Evolutionary conservation across 2,329 filamentous ascomycete species (phyloP).

Genomic region (Cladobotryum mycophilum): DNA sequence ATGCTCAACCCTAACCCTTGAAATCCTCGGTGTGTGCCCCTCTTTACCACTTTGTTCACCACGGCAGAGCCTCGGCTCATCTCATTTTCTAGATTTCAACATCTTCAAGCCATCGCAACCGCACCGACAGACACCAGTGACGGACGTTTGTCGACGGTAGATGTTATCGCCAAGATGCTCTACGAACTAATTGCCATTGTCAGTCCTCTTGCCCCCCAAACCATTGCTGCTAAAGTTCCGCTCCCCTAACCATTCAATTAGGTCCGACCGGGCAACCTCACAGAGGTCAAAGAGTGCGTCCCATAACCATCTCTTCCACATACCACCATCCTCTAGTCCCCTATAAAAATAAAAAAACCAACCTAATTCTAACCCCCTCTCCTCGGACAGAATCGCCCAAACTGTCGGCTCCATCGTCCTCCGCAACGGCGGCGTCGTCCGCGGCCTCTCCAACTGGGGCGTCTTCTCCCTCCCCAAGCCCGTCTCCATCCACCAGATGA

Average conservation of each 20-base stretch:
- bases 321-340: not conserved
- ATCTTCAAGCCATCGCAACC: slow-evolving; percentile 2
- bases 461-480: slow-evolving; percentile 79
- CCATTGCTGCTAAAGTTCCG: not conserved
- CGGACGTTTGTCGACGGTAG: not conserved
- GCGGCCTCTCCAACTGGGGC: slow-evolving; percentile 93
- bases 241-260: slow-evolving; percentile 32
- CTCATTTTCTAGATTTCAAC: slow-evolving; percentile 20
- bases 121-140: no score
- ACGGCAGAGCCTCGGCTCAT: slow-evolving; percentile 26
- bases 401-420: slow-evolving; percentile 80
- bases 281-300: slow-evolving; percentile 90
- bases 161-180: slow-evolving; percentile 59
- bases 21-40: not conserved
- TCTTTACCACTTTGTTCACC: slow-evolving; percentile 12
- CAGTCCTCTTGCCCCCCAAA: slow-evolving; percentile 29
- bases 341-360: slow-evolving; percentile 5
- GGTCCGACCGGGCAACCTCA: slow-evolving; percentile 86
- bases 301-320: slow-evolving; percentile 9
- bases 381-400: slow-evolving; percentile 65
- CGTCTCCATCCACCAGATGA: slow-evolving; percentile 72
- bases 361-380: not conserved
- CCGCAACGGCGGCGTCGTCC: slow-evolving; percentile 77
- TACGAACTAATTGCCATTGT: slow-evolving; percentile 98
- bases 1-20: slow-evolving; percentile 1